Evolutionary conservation across 257 asterid species (phyloP), one percentile per base, ranked within the genome.

Genomic region (Striga asiatica): DNA sequence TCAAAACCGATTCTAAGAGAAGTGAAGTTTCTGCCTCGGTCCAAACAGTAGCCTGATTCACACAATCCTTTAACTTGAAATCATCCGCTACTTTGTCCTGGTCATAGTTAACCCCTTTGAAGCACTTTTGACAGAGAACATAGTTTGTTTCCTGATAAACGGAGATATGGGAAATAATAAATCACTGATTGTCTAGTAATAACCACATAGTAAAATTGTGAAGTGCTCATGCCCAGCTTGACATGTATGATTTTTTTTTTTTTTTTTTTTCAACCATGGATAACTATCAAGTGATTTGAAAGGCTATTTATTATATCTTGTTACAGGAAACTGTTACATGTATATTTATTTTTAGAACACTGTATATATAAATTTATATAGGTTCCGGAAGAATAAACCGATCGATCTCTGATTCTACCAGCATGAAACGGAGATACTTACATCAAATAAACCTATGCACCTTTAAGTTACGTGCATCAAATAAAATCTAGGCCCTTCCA

Each of bases 21-120:
- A 84, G 89, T 56, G 82, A 68, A 55, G 86, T 87, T 78, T 91
- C 98, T 5, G 82, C 82, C 73, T 91, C 96, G 18, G 92, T 87
- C 98, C 96, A 91, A 52, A 49, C 72, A 8, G 70, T 76, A 47
- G 62, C 74, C 56, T 74, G 74, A 52, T 71, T 68, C 47, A 16
- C 66, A 59, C 67, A 46, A 20, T 76, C 78, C 25, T 75, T 65
- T 50, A 76, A 66, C 78, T 73, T 77, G 75, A 91, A 91, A 66
- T 84, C 95, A 50, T 82, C 83, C 5, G 72, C 72, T 23, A 19
- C 56, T 64, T 73, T 87, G 37, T 67, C 71, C 62, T 82, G 59
- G 59, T 69, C 94, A 41, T 72, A 83, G 14, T 75, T 79, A 28
- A 79, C 81, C 54, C 74, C 69, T 54, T 72, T 74, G 69, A 91